phyloP scores from a whole-genome alignment of 164 flowering plant genomes.

The Magnolia officinalis region DNA sequence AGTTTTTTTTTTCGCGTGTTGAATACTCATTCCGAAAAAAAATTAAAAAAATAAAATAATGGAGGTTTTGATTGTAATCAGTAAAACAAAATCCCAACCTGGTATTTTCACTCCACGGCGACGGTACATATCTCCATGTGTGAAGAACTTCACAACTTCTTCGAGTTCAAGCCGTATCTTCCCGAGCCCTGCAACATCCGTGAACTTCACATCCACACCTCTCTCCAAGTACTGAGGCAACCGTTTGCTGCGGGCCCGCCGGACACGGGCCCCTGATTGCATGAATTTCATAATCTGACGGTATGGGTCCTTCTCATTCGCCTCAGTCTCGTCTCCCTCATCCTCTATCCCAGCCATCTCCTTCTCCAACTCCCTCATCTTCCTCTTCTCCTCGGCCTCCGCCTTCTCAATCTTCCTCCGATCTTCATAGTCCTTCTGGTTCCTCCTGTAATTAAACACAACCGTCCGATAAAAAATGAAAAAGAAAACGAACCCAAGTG shows the following conservation, averaged over 20 bases:
- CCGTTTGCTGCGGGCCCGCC: constrained; percentile 47
- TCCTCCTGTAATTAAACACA: constrained; percentile 60
- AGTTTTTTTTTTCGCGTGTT: too few relatives aligned
- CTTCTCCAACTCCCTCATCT: constrained; percentile 72
- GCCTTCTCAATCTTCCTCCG: constrained; percentile 87
- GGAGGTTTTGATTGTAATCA: too few relatives aligned
- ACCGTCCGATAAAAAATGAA: constrained; percentile 64
- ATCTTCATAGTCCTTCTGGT: constrained; percentile 89
- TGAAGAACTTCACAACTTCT: constrained; percentile 95
- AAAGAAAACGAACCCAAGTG: constrained; percentile 67
- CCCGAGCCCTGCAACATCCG: constrained; percentile 98
- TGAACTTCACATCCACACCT: constrained; percentile 82
- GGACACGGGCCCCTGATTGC: constrained; percentile 93
- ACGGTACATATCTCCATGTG: constrained; percentile 90
- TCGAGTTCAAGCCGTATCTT: constrained; percentile 89
- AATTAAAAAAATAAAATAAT: too few relatives aligned
- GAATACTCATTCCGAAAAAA: too few relatives aligned
- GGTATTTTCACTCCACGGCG: constrained; percentile 94
- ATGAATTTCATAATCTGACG: constrained; percentile 49
- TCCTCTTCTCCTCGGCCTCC: constrained; percentile 86
- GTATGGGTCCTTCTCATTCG: constrained; percentile 44
- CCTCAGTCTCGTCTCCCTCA: constrained; percentile 52
- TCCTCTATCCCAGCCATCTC: constrained; percentile 55
- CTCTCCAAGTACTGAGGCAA: constrained; percentile 81
- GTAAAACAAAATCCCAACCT: constrained; percentile 33